Conservation (phyloP, 768 basidiomycete genomes). For the Xerocomellus amylosporus region DNA sequence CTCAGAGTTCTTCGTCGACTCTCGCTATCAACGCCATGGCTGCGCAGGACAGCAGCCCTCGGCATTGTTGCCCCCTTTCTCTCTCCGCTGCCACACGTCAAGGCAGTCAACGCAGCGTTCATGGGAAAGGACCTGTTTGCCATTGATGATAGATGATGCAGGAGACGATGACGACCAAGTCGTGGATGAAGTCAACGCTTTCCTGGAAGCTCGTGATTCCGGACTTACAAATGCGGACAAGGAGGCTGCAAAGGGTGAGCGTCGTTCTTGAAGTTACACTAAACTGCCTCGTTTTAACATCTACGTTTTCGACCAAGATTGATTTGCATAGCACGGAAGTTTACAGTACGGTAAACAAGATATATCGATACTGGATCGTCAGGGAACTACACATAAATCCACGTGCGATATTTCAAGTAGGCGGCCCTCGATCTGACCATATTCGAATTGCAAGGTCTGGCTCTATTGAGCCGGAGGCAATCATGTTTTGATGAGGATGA, state of each 20-base stretch:
- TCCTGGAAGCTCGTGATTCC: conserved; percentile 90
- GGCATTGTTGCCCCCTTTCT: conserved; percentile 34
- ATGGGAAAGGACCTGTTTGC: conserved; percentile 96
- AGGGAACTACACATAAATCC: not conserved
- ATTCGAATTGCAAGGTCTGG: conserved; percentile 78
- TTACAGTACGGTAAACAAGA: not conserved
- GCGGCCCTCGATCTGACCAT: conserved; percentile 60
- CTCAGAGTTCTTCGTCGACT: conserved; percentile 43
- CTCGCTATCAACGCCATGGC: conserved; percentile 47
- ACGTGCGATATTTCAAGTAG: conserved; percentile 7
- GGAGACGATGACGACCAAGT: conserved; percentile 71
- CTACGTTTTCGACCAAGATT: conserved; percentile 36
- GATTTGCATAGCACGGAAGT: conserved; percentile 16
- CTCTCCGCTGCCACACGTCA: conserved; percentile 64
- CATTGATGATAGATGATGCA: conserved; percentile 95
- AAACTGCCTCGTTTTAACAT: not conserved
- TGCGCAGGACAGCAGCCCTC: conserved; percentile 9
- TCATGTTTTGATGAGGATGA: conserved; percentile 82
- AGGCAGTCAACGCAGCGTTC: conserved; percentile 75
- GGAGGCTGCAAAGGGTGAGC: conserved; percentile 69
- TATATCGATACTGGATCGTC: conserved; percentile 6
- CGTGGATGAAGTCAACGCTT: conserved; percentile 94
- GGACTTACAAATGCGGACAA: conserved; percentile 79
- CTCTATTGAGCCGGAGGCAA: conserved; percentile 85
- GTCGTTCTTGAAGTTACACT: not conserved